Percentiles rank a stretch among this genome's conserved stretches.
These are phyloP conservation scores for Talinum fruticosum DNA, from an alignment of 148 eudicot species.

Conservation along the genomic window DNA sequence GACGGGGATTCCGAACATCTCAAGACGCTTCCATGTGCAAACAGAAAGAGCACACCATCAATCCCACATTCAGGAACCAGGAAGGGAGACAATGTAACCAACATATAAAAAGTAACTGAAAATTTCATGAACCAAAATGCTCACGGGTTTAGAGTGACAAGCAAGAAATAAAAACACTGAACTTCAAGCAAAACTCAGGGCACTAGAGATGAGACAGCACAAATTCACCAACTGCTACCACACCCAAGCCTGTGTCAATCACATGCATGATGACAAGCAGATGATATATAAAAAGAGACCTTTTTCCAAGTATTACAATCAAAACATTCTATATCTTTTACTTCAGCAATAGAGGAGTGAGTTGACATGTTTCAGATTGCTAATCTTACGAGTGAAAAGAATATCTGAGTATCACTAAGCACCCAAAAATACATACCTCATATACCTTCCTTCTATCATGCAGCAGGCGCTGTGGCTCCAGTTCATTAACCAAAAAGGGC, in stretches of 20 bases:
- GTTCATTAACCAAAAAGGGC: slow-evolving; percentile 91
- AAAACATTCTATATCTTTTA: neutral
- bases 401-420: neutral
- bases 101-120: neutral
- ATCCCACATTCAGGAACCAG: slow-evolving; percentile 1
- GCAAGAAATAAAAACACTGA: neutral
- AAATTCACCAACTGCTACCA: neutral
- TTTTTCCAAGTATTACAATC: neutral
- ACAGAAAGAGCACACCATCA: slow-evolving; percentile 3
- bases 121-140: slow-evolving; percentile 3
- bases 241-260: neutral
- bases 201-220: neutral
- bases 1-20: slow-evolving; percentile 77
- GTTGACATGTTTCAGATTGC: neutral
- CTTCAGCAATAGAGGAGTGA: neutral
- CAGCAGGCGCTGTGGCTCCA: slow-evolving; percentile 85
- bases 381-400: neutral
- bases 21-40: slow-evolving; percentile 55
- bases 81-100: neutral
- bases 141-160: neutral
- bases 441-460: slow-evolving; percentile 95
- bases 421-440: slow-evolving; percentile 48
- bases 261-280: neutral
- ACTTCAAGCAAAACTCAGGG: neutral
- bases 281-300: neutral